A percentile compares a stretch with the other conserved stretches of the same genome.
These are phyloP conservation scores for Filobasidium floriforme DNA, from an alignment of 768 basidiomycete species.

Conservation along the genomic window DNA sequence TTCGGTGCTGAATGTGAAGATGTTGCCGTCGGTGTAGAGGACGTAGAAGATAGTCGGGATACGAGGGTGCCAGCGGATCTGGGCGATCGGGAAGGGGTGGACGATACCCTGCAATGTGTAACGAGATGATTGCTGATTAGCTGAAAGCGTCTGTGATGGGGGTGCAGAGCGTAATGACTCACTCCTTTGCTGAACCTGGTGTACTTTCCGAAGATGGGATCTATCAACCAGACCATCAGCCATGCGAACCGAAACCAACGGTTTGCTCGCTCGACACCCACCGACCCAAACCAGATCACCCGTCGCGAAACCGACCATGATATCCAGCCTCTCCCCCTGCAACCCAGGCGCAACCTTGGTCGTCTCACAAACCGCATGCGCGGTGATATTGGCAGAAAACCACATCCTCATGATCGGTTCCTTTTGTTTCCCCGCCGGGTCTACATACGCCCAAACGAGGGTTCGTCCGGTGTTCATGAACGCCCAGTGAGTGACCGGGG, in stretches of 20 bases:
- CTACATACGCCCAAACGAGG: conserved; percentile 1
- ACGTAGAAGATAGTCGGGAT: conserved; percentile 29
- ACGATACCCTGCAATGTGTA: conserved; percentile 34
- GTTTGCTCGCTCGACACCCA: not conserved
- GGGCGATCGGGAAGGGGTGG: conserved; percentile 35
- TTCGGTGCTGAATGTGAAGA: conserved; percentile 33
- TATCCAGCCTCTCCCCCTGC: conserved; percentile 53
- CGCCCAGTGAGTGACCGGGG: conserved; percentile 15
- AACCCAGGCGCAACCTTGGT: conserved; percentile 58
- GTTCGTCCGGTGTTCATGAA: conserved; percentile 13
- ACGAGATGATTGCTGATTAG: not conserved
- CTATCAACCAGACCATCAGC: conserved; percentile 47
- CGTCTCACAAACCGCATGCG: conserved; percentile 73
- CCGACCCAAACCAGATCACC: conserved; percentile 85
- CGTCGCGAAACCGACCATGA: conserved; percentile 83
- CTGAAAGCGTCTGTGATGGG: not conserved
- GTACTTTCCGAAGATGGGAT: conserved; percentile 49
- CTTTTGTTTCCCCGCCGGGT: conserved; percentile 46
- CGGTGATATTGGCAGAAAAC: conserved; percentile 80
- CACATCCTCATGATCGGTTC: conserved; percentile 78
- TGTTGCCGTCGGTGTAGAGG: conserved; percentile 29
- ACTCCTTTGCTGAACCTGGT: conserved; percentile 44
- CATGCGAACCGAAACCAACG: not conserved
- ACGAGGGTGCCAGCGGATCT: conserved; percentile 26
- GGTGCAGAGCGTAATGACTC: conserved; percentile 17